Percentiles rank a stretch among this genome's conserved stretches.
Conservation (phyloP, 192 early-diverging fungal genomes). For the Coemansia sp. region DNA sequence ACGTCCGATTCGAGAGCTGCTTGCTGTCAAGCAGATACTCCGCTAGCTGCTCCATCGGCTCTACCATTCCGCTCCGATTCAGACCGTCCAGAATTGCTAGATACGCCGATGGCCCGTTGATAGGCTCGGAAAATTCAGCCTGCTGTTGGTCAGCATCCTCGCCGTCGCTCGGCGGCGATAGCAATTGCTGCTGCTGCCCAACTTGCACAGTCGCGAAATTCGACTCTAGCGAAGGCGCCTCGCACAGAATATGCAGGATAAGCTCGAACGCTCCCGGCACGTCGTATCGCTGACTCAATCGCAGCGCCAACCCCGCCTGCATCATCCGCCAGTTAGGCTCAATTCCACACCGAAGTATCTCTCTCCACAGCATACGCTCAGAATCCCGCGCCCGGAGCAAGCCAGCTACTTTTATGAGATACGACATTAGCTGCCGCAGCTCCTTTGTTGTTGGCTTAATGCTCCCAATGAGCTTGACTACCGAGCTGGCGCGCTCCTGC, state of each 20-base stretch:
- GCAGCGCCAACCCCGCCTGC: conserved; percentile 21
- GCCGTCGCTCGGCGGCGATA: background rate
- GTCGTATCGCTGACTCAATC: conserved; percentile 12
- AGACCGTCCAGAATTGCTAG: conserved; percentile 38
- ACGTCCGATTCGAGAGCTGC: conserved; percentile 17
- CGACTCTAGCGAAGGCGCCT: background rate
- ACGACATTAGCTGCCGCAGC: conserved; percentile 14
- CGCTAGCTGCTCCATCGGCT: conserved; percentile 37
- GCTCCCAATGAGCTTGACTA: conserved; percentile 11
- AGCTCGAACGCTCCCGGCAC: conserved; percentile 23
- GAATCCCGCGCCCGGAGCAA: conserved; percentile 19
- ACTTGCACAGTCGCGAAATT: background rate
- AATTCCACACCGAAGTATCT: conserved; percentile 36
- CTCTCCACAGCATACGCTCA: conserved; percentile 32
- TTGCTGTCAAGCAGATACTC: conserved; percentile 29
- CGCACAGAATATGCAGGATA: conserved; percentile 15
- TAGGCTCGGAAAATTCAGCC: background rate
- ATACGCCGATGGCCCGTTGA: conserved; percentile 19
- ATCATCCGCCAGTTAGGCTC: conserved; percentile 18
- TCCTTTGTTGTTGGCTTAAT: background rate
- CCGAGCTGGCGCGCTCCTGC: conserved; percentile 14
- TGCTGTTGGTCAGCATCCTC: background rate
- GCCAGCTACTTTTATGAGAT: conserved; percentile 24
- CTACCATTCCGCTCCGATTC: conserved; percentile 23
- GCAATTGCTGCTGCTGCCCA: background rate